These are phyloP conservation scores for Trifolium repens DNA, from an alignment of 306 rosid genomes.

Conservation along the genomic window DNA sequence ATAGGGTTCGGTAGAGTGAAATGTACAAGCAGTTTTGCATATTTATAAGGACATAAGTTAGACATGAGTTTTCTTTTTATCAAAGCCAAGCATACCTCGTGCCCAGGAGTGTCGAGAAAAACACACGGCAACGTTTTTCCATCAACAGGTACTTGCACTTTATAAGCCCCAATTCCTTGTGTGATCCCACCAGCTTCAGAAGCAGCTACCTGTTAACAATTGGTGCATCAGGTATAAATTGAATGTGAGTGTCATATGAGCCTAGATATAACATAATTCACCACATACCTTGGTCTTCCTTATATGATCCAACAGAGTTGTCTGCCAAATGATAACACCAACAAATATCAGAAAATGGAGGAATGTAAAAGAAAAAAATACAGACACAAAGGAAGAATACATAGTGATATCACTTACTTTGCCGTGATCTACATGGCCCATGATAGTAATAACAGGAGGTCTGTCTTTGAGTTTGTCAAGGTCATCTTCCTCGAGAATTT, in stretches of 20 bases:
- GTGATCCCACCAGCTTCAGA: slow-evolving; percentile 99
- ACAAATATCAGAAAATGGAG: slow-evolving; percentile 48
- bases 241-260: slow-evolving; percentile 27
- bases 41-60: not conserved
- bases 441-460: slow-evolving; percentile 96
- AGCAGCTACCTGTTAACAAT: slow-evolving; percentile 82
- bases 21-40: slow-evolving; percentile 33
- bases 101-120: slow-evolving; percentile 98
- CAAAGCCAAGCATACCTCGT: slow-evolving; percentile 66
- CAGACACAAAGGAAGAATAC: slow-evolving; percentile 27
- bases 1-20: slow-evolving; percentile 30
- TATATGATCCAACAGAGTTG: slow-evolving; percentile 91
- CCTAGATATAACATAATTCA: slow-evolving; percentile 27
- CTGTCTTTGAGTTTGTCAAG: slow-evolving; percentile 81
- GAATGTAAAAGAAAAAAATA: slow-evolving; percentile 37
- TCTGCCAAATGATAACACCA: slow-evolving; percentile 62
- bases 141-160: slow-evolving; percentile 84
- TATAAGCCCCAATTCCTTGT: slow-evolving; percentile 97
- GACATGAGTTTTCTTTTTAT: slow-evolving; percentile 15
- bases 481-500: slow-evolving; percentile 74
- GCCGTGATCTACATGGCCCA: slow-evolving; percentile 99
- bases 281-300: slow-evolving; percentile 88
- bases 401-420: slow-evolving; percentile 57
- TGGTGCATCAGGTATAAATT: slow-evolving; percentile 40
- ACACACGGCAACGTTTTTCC: slow-evolving; percentile 84